Base-by-base conservation (phyloP, 1,284 basidiomycete species). In the Trametes pubescens region DNA sequence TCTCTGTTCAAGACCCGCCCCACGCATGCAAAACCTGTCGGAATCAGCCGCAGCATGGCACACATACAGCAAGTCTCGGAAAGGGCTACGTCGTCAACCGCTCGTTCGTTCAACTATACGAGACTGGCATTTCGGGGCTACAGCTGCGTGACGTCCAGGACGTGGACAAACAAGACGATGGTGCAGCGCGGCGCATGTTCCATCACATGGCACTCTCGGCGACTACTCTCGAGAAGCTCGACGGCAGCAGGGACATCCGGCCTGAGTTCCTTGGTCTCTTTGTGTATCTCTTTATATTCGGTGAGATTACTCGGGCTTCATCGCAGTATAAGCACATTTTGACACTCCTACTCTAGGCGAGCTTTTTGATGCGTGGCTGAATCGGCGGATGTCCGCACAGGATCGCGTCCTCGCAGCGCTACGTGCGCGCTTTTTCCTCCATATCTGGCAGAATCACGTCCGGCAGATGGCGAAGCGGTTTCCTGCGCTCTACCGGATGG, bases 141-240 rank as follows among this genome's bases (percentile, higher is more conserved):
- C 52, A 70, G 13, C 37, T 35, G 3, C 56, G 61, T 3, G 72
- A 75, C 57, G 71, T 75, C 2, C 37, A 68, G 13, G 71, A 75
- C 54, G 66, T 72, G 0, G 74, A 75, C 53, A 75, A 75, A 46
- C 73, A 75, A 40, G 74, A 75, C 55, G 72, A 75, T 64, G 72
- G 72, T 14, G 66, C 72, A 3, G 73, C 72, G n/a, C 65, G 71
- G 1, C 68, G 68, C 4, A 38, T 73, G 4, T 74, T 71, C 54
- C 70, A 72, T 40, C 9, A 0, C n/a, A 29, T 61, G 6, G 71
- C 71, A 0, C 63, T 73, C 4, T 26, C 22, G 2, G 47, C 48
- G 26, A 49, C 48, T 14, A 49, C 48, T 1, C 5, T 16, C 11
- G 54, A 16, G 59, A 54, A 32, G 60, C 55, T 14, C 24, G 13